Percentiles rank a stretch among this genome's conserved stretches.
Evolutionary conservation across 106 monocot genomes (phyloP).

Genomic region (Vanilla planifolia): DNA sequence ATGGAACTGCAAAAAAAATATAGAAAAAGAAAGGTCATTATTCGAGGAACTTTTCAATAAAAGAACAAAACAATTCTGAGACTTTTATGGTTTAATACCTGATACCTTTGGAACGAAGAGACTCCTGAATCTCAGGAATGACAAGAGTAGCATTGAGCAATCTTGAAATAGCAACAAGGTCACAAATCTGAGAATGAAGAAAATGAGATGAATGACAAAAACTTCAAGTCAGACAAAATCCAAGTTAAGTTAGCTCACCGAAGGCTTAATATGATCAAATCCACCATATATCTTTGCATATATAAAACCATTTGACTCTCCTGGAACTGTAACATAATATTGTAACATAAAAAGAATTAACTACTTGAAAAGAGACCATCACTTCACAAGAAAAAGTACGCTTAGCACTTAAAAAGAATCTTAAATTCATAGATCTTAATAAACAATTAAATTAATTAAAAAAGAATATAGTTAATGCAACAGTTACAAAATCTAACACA

Average conservation of each 20-base stretch:
- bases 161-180: constrained; percentile 73
- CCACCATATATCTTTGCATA: constrained; percentile 87
- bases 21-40: too few relatives aligned
- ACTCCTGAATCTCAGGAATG: constrained; percentile 87
- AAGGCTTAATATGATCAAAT: constrained; percentile 80
- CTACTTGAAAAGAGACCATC: too few relatives aligned
- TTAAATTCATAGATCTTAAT: background rate
- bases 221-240: background rate
- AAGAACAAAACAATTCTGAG: background rate
- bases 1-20: constrained; percentile 41
- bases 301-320: constrained; percentile 57
- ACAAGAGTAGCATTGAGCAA: constrained; percentile 92
- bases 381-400: background rate
- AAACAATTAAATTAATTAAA: background rate
- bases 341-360: background rate
- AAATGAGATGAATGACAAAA: constrained; percentile 11
- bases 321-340: constrained; percentile 49
- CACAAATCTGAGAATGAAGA: constrained; percentile 69
- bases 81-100: constrained; percentile 30
- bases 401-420: background rate
- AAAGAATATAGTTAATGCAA: background rate
- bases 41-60: background rate
- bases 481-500: background rate
- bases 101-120: constrained; percentile 66
- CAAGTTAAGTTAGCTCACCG: constrained; percentile 39